Evolutionary conservation across 2,329 filamentous ascomycete species (phyloP).

Genomic region (Diaporthe ilicicola): DNA sequence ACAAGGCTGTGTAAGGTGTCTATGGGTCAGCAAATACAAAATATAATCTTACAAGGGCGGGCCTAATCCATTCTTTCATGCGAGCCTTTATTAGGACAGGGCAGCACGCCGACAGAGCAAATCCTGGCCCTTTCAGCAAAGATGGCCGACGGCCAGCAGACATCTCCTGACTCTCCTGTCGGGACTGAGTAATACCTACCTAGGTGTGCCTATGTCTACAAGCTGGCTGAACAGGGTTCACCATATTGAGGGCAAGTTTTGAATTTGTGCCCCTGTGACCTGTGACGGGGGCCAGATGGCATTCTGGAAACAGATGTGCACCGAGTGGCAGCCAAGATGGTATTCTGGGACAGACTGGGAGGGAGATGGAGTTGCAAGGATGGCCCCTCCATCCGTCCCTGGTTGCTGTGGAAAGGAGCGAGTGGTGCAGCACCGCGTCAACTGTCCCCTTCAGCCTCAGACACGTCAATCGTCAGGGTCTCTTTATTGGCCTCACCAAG

Average conservation of each 20-base stretch:
- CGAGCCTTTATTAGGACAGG: background rate
- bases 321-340: background rate
- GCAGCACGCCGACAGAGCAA: background rate
- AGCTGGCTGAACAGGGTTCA: background rate
- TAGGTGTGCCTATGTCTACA: too few species aligned
- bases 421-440: background rate
- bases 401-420: constrained; percentile 12
- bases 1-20: background rate
- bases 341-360: background rate
- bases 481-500: background rate
- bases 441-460: constrained; percentile 5
- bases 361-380: constrained; percentile 21
- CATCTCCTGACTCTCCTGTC: background rate
- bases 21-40: constrained; percentile 7
- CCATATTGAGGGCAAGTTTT: background rate
- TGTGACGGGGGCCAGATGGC: background rate
- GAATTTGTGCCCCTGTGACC: background rate
- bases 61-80: constrained; percentile 6
- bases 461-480: constrained; percentile 17
- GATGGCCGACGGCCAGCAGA: background rate
- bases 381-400: background rate
- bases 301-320: background rate
- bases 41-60: constrained; percentile 18
- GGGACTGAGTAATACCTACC: background rate
- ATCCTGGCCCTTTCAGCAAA: background rate